These are phyloP conservation scores for Plasmodium vivax DNA, from an alignment of 169 alveolate genomes.

Conservation along the genomic window DNA sequence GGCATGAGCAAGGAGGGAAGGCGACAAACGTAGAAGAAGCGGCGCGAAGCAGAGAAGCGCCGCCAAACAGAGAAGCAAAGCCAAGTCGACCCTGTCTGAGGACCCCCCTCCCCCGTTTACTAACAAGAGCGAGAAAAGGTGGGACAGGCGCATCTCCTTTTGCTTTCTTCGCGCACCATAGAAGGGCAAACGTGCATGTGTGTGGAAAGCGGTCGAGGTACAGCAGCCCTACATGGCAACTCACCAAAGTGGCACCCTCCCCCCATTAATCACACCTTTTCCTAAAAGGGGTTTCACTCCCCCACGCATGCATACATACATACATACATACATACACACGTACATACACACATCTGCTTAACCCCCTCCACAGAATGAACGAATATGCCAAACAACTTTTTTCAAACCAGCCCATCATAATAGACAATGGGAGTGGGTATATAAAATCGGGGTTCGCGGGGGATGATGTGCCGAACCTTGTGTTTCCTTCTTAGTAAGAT, in stretches of 20 bases:
- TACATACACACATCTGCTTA: not conserved
- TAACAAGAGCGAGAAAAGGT: not conserved
- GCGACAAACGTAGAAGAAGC: not conserved
- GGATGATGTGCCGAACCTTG: conserved; percentile 83
- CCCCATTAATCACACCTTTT: not conserved
- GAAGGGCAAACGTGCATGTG: not conserved
- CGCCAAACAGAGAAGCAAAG: not conserved
- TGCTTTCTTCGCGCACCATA: not conserved
- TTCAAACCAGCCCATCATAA: conserved; percentile 80
- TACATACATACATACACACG: no score
- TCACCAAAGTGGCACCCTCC: not conserved
- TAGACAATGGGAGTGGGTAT: conserved; percentile 85
- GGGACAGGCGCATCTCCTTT: not conserved
- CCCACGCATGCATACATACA: no score
- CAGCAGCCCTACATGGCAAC: not conserved
- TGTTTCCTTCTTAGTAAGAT: conserved; percentile 80
- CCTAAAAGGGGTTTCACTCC: not conserved
- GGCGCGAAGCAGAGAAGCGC: not conserved
- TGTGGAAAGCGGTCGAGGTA: not conserved
- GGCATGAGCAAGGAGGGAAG: not conserved
- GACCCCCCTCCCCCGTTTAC: not conserved
- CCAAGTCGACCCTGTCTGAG: not conserved
- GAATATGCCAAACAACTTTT: conserved; percentile 50
- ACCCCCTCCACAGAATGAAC: conserved; percentile 25
- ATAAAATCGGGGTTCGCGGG: conserved; percentile 87